Base-by-base conservation (phyloP, 2,329 filamentous ascomycete species). In the Talaromyces funiculosus region DNA sequence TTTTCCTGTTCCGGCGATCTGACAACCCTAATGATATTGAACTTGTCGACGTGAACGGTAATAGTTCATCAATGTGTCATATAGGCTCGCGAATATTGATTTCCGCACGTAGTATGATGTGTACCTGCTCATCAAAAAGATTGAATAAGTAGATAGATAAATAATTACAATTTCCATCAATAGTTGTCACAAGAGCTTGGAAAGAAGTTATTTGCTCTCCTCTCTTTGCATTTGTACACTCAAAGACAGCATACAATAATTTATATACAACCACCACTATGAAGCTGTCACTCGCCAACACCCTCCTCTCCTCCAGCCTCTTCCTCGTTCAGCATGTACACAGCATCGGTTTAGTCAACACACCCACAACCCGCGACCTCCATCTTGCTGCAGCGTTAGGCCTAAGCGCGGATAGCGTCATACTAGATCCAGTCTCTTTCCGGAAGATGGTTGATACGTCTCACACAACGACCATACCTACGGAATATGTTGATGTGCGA, bases 381-480 rank as follows among this genome's bases (percentile, higher is more conserved):
- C 64, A 64, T 45, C 59, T 68, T 8, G 60, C 65, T 2, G 64
- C 67, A 8, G 56, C 65, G 38, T 53, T 68, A 47, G 67, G 64
- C 14, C 40, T 70, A 29, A 62, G 68, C 38, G 61, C 64, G 7
- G 53, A 64, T 16, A 40, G 57, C 12, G 43, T 67, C 8, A 53
- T 66, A 14, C 59, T 61, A 6, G 31, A 65, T 29, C 61, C 33
- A 14, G 38, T 33, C 26, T 35, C 61, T 18, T 68, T 68, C 24
- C 66, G 60, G 38, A 53, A 55, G 6, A 43, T 63, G 20, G 18
- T 62, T 8, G 58, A 61, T 16, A 61, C 47, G 24, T 45, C 59
- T 38, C 18, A 24, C 22, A 49, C 54, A 9, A 53, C 12, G 18
- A 33, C 59, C 14, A 42, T 53, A 18, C 43, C 57, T 35, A 53